Base-by-base conservation (phyloP, 805 yeast species). In the Hanseniaspora lachancei region DNA sequence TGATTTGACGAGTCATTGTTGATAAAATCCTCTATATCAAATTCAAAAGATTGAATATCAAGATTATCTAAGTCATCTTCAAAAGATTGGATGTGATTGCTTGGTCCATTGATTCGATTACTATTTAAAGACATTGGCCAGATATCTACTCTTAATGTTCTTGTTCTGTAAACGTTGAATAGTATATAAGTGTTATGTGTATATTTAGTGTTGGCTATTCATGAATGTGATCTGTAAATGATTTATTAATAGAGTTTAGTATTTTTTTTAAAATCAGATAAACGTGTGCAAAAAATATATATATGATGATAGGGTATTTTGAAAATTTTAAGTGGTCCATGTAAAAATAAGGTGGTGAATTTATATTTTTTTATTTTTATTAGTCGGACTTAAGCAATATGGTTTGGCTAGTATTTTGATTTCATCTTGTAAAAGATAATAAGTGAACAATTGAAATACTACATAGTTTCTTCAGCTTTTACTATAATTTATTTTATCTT, bases 51-150 rank as follows among this genome's bases (percentile, higher is more conserved):
- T 23, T 46, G 50, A 5, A 53, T 53, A 32, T 53, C 56, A 29
- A 53, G 27, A 18, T 53, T 53, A 43, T 53, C 47, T 29, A 53
- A n/a, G 16, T 46, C 56, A 6, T 53, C 56, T 42, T 53, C 56
- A 39, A 53, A 53, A 16, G 56, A 34, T 20, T 53, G 49, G 12
- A 46, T 27, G 32, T 46, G 49, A 24, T n/a, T 46, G 39, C 8
- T 46, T 20, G 39, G 15, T 34, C 27, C 27, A 18, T 46, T 29
- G 12, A 20, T 10, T 34, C 35, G 20, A 20, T 34, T 46, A 18
- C 21, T 32, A 20, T 32, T 46, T 12, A 34, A 46, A 15, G 49
- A 34, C 49, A 46, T 46, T 32, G 5, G 12, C 12, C 35, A 32
- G 15, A 4, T 10, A 12, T 32, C 15, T 32, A 32, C 15, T 32